Evolutionary conservation across 2,329 filamentous ascomycete genomes (phyloP).

Genomic region (Gliomastix tumulicola): DNA sequence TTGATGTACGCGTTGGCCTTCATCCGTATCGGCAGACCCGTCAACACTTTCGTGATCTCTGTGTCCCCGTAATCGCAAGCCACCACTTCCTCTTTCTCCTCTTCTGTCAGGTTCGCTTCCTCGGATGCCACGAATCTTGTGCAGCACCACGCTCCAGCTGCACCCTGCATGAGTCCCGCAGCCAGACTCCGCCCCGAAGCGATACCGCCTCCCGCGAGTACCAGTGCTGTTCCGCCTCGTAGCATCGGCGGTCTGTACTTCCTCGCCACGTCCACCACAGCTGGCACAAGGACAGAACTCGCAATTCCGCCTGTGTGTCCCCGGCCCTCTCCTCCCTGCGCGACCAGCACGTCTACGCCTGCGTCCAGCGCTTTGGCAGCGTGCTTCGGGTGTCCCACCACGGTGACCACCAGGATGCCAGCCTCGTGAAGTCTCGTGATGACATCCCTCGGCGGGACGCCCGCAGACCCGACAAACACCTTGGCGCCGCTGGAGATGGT

Average conservation of each 20-base stretch:
- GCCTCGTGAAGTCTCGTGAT: conserved; percentile 72
- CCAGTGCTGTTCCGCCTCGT: conserved; percentile 63
- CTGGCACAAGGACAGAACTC: conserved; percentile 74
- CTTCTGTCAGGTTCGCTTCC: conserved; percentile 72
- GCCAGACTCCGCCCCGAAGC: conserved; percentile 75
- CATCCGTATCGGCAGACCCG: conserved; percentile 73
- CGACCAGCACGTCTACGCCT: conserved; percentile 85
- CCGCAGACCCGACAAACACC: conserved; percentile 82
- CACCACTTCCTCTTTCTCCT: conserved; percentile 81
- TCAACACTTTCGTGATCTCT: conserved; percentile 72
- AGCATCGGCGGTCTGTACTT: conserved; percentile 64
- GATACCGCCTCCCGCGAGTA: conserved; percentile 87
- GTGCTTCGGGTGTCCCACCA: conserved; percentile 90
- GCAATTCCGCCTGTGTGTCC: conserved; percentile 87
- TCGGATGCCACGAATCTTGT: conserved; percentile 80
- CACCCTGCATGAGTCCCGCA: conserved; percentile 77
- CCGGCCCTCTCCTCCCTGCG: conserved; percentile 87
- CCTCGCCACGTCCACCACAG: conserved; percentile 75
- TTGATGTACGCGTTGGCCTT: conserved; percentile 77
- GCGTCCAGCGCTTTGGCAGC: conserved; percentile 78
- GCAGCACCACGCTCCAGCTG: conserved; percentile 84
- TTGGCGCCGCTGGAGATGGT: conserved; percentile 74
- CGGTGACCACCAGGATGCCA: conserved; percentile 87
- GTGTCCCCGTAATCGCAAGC: conserved; percentile 72
- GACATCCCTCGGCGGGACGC: conserved; percentile 67